Conservation (phyloP, 495 filamentous ascomycete species). For the Tuber microsphaerosporum region DNA sequence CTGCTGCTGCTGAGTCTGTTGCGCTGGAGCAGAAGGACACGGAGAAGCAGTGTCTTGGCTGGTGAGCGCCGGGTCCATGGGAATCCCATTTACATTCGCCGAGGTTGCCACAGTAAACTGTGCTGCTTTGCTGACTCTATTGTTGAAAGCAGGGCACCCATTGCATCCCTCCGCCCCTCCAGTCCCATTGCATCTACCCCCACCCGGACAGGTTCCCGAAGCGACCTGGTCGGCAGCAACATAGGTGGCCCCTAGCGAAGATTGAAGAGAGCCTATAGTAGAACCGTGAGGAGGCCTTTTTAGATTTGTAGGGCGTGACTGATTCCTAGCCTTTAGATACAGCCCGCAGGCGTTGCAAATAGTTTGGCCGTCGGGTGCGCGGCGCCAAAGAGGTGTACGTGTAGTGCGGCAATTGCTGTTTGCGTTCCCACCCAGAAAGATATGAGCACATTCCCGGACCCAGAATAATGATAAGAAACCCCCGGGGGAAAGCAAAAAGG, state of each 20-base stretch:
- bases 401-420: slow-evolving; percentile 89
- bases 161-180: slow-evolving; percentile 93
- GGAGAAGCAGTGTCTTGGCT: slow-evolving; percentile 36
- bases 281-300: slow-evolving; percentile 54
- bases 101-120: slow-evolving; percentile 51
- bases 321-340: slow-evolving; percentile 88
- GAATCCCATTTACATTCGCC: slow-evolving; percentile 33
- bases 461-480: neutral
- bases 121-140: slow-evolving; percentile 82
- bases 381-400: slow-evolving; percentile 86
- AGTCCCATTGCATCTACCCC: slow-evolving; percentile 91
- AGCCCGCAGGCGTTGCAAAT: slow-evolving; percentile 98
- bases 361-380: slow-evolving; percentile 82
- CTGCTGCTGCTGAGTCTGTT: slow-evolving; percentile 33
- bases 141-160: slow-evolving; percentile 95
- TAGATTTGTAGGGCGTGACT: slow-evolving; percentile 77
- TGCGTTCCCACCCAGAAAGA: slow-evolving; percentile 7
- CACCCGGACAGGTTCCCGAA: slow-evolving; percentile 86
- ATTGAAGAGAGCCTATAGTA: slow-evolving; percentile 40
- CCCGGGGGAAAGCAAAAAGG: neutral
- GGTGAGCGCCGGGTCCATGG: slow-evolving; percentile 32
- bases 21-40: slow-evolving; percentile 42
- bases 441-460: neutral
- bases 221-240: slow-evolving; percentile 65
- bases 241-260: slow-evolving; percentile 61